Evolutionary conservation across 768 basidiomycete species (phyloP), one percentile per base, ranked within the genome.

Genomic region (Galerina sulciceps): DNA sequence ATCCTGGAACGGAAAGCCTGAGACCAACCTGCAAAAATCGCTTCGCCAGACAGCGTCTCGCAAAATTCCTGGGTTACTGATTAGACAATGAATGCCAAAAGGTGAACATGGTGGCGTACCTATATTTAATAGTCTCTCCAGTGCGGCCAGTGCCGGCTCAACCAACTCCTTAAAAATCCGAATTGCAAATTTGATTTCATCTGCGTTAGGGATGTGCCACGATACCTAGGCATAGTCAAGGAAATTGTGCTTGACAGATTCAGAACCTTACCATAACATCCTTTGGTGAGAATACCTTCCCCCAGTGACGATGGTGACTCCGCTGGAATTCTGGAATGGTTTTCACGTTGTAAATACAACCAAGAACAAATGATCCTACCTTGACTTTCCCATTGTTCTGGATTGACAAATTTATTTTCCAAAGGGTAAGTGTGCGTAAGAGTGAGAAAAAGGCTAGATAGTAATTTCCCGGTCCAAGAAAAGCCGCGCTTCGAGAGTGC

Each of bases 331-430:
- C 91, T 91, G 10, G 23, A 58, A 41, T 15, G 15, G 38, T 26
- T 34, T 18, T 42, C 60, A 43, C 59, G 42, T 40, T 50, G 37
- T 9, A 22, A 17, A 18, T 23, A 17, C 18, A 34, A 20, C 2
- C 15, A 37, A 22, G 4, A 43, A 22, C 26, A 17, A 35, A 18
- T 18, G 10, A 3, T 55, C 74, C 42, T 56, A 92, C 93, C 88
- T 67, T 86, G 78, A 62, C 86, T 88, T 0, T 80, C 69, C 89
- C 91, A 91, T 62, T 91, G 89, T 5, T 87, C 83, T 0, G 85
- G 81, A 62, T 95, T 94, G 37, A 91, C 86, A 62, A 93, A 93
- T 61, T 84, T 86, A 69, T 90, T 89, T 67, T 96, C 93, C 52
- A 85, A 70, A 4, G 91, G 87, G 73, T 93, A 94, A 1, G 89